Percentiles rank a stretch among this genome's conserved stretches.
Evolutionary conservation across 768 basidiomycete genomes (phyloP).

Genomic region (Tulasnella sp.): DNA sequence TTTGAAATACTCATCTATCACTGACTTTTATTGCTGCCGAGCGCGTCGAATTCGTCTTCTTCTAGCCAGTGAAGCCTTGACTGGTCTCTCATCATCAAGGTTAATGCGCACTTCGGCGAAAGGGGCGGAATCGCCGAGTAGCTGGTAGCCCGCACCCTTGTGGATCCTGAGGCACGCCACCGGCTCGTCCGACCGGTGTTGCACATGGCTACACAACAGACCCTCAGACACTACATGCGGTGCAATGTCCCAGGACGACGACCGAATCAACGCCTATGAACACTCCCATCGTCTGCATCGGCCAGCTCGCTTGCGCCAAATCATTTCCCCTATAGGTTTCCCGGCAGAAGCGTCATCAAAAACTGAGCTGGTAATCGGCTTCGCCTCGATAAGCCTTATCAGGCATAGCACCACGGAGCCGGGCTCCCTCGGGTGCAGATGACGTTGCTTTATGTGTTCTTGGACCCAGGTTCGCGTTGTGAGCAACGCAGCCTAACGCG

Average conservation of each 20-base stretch:
- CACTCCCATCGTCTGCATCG: neutral
- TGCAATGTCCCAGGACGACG: neutral
- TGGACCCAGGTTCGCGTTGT: neutral
- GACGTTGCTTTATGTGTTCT: neutral
- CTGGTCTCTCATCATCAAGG: neutral
- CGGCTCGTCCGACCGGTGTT: constrained; percentile 4
- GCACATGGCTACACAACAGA: constrained; percentile 1
- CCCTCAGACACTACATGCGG: neutral
- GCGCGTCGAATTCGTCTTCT: neutral
- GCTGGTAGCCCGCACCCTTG: neutral
- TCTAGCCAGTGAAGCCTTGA: neutral
- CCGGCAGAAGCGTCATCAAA: neutral
- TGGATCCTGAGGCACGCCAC: constrained; percentile 4
- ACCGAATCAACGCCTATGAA: constrained; percentile 1
- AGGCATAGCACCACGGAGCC: neutral
- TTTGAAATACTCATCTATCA: neutral
- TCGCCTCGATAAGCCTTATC: constrained; percentile 3
- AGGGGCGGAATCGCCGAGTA: constrained; percentile 9
- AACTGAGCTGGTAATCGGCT: neutral
- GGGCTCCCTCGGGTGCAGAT: neutral
- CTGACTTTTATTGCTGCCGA: neutral
- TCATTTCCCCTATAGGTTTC: neutral
- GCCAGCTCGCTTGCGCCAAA: neutral
- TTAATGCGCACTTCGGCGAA: neutral
- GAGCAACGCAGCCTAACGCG: neutral